phyloP scores from a whole-genome alignment of 768 basidiomycete species.

The Ramaria rubella region DNA sequence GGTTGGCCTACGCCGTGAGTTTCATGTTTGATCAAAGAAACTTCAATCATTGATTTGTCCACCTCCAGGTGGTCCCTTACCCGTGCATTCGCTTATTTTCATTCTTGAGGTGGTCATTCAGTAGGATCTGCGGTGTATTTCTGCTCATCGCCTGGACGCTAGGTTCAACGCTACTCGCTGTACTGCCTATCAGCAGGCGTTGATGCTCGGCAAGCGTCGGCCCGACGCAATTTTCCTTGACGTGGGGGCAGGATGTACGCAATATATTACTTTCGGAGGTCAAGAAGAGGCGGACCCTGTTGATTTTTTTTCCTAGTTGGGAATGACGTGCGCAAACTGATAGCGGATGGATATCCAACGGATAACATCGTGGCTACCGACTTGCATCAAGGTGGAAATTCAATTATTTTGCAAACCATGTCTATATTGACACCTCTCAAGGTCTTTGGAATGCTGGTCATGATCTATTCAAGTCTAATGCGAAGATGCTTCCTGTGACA shows the following conservation, averaged over 20 bases:
- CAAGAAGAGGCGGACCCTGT: no score
- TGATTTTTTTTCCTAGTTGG: conserved; percentile 17
- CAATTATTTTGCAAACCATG: neutral
- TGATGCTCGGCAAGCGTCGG: conserved; percentile 33
- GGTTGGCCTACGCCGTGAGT: conserved; percentile 27
- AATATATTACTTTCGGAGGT: no score
- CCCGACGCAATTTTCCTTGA: conserved; percentile 36
- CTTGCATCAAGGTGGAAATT: conserved; percentile 15
- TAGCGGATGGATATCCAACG: conserved; percentile 38
- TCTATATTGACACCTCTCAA: neutral
- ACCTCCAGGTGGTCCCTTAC: conserved; percentile 24
- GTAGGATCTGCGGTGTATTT: neutral
- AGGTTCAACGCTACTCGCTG: conserved; percentile 14
- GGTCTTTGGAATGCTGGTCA: conserved; percentile 16
- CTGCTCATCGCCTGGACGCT: conserved; percentile 10
- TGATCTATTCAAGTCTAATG: conserved; percentile 13
- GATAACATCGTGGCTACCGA: conserved; percentile 35
- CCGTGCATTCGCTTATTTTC: conserved; percentile 21
- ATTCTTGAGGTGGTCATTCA: conserved; percentile 18
- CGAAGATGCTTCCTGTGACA: conserved; percentile 8
- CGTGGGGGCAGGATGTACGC: conserved; percentile 38
- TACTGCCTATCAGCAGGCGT: conserved; percentile 20
- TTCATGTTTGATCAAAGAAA: neutral
- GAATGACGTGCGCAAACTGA: conserved; percentile 35
- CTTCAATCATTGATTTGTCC: neutral